Percentiles rank a stretch among this genome's conserved stretches.
Evolutionary conservation across 2,329 filamentous ascomycete genomes (phyloP).

Genomic region (Aspergillus eucalypticola): DNA sequence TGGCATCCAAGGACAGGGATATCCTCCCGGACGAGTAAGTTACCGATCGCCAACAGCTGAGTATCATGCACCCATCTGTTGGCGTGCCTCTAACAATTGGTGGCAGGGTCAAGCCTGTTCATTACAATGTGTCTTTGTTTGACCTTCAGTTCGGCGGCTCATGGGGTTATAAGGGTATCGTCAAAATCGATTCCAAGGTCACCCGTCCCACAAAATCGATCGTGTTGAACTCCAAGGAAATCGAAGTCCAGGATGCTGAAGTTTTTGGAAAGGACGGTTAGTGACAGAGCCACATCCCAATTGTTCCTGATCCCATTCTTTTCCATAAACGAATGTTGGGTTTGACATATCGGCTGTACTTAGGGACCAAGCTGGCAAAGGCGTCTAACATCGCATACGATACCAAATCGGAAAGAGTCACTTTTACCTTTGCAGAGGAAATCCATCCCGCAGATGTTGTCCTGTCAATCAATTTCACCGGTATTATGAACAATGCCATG

Average conservation of each 20-base stretch:
- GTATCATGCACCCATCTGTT: slow-evolving; percentile 5
- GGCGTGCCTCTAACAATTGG: slow-evolving; percentile 4
- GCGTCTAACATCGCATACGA: slow-evolving; percentile 75
- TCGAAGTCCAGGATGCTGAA: slow-evolving; percentile 68
- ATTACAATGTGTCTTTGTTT: slow-evolving; percentile 81
- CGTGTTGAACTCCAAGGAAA: slow-evolving; percentile 79
- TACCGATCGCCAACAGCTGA: slow-evolving; percentile 2
- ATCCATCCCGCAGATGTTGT: slow-evolving; percentile 68
- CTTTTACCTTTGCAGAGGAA: slow-evolving; percentile 72
- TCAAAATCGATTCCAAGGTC: slow-evolving; percentile 77
- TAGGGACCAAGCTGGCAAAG: slow-evolving; percentile 40
- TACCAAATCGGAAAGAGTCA: slow-evolving; percentile 78
- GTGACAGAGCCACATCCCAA: slow-evolving; percentile 8
- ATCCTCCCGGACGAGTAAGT: slow-evolving; percentile 48
- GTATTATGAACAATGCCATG: slow-evolving; percentile 86
- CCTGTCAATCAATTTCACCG: slow-evolving; percentile 72
- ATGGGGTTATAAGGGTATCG: slow-evolving; percentile 83
- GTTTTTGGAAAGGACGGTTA: slow-evolving; percentile 38
- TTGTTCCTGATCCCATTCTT: not conserved
- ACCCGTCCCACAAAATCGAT: slow-evolving; percentile 72
- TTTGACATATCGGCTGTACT: not conserved
- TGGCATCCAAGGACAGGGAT: slow-evolving; percentile 48
- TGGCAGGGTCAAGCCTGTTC: slow-evolving; percentile 71
- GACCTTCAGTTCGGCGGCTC: slow-evolving; percentile 70
- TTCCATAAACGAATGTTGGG: not conserved